phyloP scores from a whole-genome alignment of 2,329 filamentous ascomycete genomes.

The Zopfia rhizophila region DNA sequence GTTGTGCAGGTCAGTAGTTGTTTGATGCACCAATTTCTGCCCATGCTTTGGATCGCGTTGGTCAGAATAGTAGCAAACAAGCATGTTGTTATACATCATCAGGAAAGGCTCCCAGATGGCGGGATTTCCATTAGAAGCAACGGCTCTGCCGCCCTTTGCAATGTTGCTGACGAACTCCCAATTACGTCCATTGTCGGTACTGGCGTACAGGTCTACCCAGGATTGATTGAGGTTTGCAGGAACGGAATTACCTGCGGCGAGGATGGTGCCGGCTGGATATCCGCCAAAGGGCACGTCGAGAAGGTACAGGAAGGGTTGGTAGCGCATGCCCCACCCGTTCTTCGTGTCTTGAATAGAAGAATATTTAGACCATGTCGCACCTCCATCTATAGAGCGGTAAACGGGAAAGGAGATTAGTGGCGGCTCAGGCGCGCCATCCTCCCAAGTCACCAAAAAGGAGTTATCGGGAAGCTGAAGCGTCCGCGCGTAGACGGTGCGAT shows the following conservation, averaged over 20 bases:
- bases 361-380: conserved; percentile 67
- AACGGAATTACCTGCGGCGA: conserved; percentile 56
- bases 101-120: conserved; percentile 51
- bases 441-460: conserved; percentile 58
- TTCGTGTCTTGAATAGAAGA: conserved; percentile 69
- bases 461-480: conserved; percentile 52
- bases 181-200: conserved; percentile 27
- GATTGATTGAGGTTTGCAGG: conserved; percentile 61
- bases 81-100: conserved; percentile 10
- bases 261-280: conserved; percentile 31
- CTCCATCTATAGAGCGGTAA: conserved; percentile 55
- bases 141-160: conserved; percentile 7
- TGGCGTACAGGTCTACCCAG: conserved; percentile 34
- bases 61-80: conserved; percentile 13
- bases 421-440: conserved; percentile 56
- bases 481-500: conserved; percentile 58
- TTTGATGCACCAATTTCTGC: conserved; percentile 10
- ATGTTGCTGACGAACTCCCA: conserved; percentile 37
- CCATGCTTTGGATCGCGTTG: conserved; percentile 13
- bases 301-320: conserved; percentile 43
- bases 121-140: conserved; percentile 22
- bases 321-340: conserved; percentile 71
- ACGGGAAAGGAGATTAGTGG: conserved; percentile 51
- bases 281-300: conserved; percentile 27
- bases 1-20: conserved; percentile 6